A percentile compares a stretch with the other conserved stretches of the same genome.
phyloP scores from a whole-genome alignment of 225 moss, liverwort and hornwort species.

The Pseudoscleropodium purum region DNA sequence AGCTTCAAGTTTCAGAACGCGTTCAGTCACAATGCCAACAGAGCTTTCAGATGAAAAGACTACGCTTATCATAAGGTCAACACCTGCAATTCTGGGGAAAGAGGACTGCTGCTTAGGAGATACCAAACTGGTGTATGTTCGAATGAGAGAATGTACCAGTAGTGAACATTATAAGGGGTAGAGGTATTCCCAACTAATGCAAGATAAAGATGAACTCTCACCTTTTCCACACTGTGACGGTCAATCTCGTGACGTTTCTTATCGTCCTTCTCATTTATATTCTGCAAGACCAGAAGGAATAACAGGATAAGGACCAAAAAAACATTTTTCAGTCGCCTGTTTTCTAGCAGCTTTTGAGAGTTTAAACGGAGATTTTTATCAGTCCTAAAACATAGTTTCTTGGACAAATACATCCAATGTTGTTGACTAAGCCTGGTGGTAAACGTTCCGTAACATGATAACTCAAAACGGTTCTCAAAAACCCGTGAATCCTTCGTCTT shows the following conservation, averaged over 20 bases:
- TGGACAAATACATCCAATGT: not conserved
- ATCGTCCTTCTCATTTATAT: slow-evolving; percentile 50
- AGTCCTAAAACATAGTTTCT: not conserved
- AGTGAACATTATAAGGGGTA: not conserved
- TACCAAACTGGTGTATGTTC: not conserved
- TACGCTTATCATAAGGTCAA: not conserved
- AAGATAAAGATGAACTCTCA: not conserved
- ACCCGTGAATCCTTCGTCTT: not conserved
- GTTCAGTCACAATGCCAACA: not conserved
- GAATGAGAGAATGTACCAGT: not conserved
- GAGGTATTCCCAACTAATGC: not conserved
- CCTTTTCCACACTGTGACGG: slow-evolving; percentile 69
- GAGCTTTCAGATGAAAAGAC: not conserved
- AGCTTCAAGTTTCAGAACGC: not conserved
- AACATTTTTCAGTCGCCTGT: too few species aligned
- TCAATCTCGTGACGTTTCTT: slow-evolving; percentile 74
- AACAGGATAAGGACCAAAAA: not conserved
- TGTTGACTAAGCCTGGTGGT: not conserved
- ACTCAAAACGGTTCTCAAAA: not conserved
- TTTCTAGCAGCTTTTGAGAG: not conserved
- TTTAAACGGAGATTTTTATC: not conserved
- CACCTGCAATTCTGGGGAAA: not conserved
- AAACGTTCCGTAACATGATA: not conserved
- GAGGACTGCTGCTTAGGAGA: not conserved
- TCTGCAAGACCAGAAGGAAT: slow-evolving; percentile 13